Percentiles rank a stretch among this genome's conserved stretches.
These are phyloP conservation scores for Stylonectria norvegica DNA, from an alignment of 2,329 filamentous ascomycete species.

Conservation along the genomic window DNA sequence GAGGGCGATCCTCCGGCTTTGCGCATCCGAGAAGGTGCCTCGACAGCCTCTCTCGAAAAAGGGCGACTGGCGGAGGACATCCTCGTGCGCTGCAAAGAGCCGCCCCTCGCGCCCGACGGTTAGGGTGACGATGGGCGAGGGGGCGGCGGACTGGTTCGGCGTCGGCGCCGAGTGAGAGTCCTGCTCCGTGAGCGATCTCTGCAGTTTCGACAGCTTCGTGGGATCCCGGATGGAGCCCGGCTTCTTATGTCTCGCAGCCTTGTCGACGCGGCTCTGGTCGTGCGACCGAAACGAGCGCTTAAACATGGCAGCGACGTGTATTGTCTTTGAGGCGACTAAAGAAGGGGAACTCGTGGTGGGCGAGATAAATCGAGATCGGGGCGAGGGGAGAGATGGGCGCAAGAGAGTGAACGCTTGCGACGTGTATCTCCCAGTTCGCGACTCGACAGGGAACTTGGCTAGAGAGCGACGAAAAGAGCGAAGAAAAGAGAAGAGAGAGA, in stretches of 20 bases:
- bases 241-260: constrained; percentile 78
- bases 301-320: constrained; percentile 71
- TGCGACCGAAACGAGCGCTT: constrained; percentile 84
- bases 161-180: constrained; percentile 25
- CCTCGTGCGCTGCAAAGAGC: constrained; percentile 92
- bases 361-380: constrained; percentile 12
- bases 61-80: constrained; percentile 80
- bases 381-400: constrained; percentile 11
- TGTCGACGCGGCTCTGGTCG: constrained; percentile 73
- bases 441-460: constrained; percentile 30
- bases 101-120: constrained; percentile 80
- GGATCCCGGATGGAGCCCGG: constrained; percentile 60
- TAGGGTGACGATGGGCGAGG: constrained; percentile 79
- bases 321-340: constrained; percentile 20
- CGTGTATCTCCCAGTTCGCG: constrained; percentile 17
- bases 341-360: constrained; percentile 26
- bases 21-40: constrained; percentile 68
- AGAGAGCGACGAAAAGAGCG: constrained; percentile 56
- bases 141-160: constrained; percentile 25
- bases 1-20: constrained; percentile 74
- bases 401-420: constrained; percentile 6
- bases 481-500: constrained; percentile 34
- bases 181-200: constrained; percentile 70
- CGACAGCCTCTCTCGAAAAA: constrained; percentile 74
- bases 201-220: constrained; percentile 78